Evolutionary conservation across 805 yeast species (phyloP), one percentile per base, ranked within the genome.

Genomic region (Saccharomycopsis sp.): DNA sequence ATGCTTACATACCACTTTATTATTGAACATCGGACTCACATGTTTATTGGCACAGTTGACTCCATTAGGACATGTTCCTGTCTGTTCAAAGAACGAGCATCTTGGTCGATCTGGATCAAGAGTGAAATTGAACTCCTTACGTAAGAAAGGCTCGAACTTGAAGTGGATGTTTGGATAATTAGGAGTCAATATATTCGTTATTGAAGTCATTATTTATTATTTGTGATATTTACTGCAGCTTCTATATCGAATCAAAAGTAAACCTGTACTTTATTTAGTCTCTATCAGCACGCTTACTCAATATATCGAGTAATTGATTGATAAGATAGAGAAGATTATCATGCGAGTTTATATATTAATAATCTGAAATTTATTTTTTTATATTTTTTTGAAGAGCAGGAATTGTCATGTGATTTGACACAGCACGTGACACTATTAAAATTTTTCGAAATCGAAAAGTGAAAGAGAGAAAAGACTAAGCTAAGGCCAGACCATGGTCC

Each of bases 1-100:
- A 75, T 94, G 97, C 77, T 94, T 93, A 71, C 99, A 94, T 2
- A 94, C 99, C 56, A 94, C 62, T 70, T 87, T 86, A 70, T 86
- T 86, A 56, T 79, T 76, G 67, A 82, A 83, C 53, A 79, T 79
- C 56, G 81, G 84, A 55, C 83, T 80, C 38, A 86, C 86, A 72
- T 93, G 98, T 68, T 91, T 88, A 73, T 89, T 85, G 20, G 92
- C 92, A 69, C 98, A 93, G 54, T 78, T 78, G n/a, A 79, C 75
- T 5, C 97, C 97, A 60, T 85, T 77, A 1, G 97, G 97, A 72
- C 98, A 93, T 15, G 83, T 78, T 20, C 76, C 78, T 47, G 87
- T 82, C 54, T 83, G 85, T 63, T 77, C 76, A 74, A 76, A 86
- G 66, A 76, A 85, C 63, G 87, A 87, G 69, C 98, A 93, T 1